Evolutionary conservation across 2,329 filamentous ascomycete genomes (phyloP).

Genomic region (Metarhizium brunneum): DNA sequence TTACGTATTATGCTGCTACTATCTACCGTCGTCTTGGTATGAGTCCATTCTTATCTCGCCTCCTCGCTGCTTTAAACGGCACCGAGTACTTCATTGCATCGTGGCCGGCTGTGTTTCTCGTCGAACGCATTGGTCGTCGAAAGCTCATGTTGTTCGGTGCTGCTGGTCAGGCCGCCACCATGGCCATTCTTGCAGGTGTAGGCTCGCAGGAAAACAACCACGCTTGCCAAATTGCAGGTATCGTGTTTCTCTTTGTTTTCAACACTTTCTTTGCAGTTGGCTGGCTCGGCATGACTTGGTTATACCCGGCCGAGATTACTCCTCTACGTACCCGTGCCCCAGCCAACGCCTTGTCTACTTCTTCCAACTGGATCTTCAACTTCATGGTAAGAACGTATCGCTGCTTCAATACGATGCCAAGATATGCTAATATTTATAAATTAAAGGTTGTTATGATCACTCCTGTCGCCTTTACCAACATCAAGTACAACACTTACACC

Average conservation of each 20-base stretch:
- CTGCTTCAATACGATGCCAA: not conserved
- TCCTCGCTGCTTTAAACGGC: conserved; percentile 36
- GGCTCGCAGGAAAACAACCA: conserved; percentile 39
- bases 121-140: conserved; percentile 58
- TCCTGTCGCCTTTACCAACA: conserved; percentile 47
- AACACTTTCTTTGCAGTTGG: conserved; percentile 50
- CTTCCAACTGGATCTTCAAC: conserved; percentile 54
- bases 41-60: conserved; percentile 44
- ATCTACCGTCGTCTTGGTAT: conserved; percentile 50
- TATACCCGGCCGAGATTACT: conserved; percentile 59
- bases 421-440: not conserved
- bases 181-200: conserved; percentile 52
- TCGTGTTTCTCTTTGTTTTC: conserved; percentile 58
- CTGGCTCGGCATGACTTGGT: conserved; percentile 51
- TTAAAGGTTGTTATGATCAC: conserved; percentile 50
- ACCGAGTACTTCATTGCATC: conserved; percentile 53
- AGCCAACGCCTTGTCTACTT: conserved; percentile 46
- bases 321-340: conserved; percentile 57
- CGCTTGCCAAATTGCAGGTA: conserved; percentile 47
- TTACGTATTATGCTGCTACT: conserved; percentile 52
- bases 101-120: conserved; percentile 50
- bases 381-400: conserved; percentile 32
- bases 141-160: conserved; percentile 65
- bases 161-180: conserved; percentile 49
- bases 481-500: conserved; percentile 52